Base-by-base conservation (phyloP, 345 rosid species). In the Gossypium turneri region DNA sequence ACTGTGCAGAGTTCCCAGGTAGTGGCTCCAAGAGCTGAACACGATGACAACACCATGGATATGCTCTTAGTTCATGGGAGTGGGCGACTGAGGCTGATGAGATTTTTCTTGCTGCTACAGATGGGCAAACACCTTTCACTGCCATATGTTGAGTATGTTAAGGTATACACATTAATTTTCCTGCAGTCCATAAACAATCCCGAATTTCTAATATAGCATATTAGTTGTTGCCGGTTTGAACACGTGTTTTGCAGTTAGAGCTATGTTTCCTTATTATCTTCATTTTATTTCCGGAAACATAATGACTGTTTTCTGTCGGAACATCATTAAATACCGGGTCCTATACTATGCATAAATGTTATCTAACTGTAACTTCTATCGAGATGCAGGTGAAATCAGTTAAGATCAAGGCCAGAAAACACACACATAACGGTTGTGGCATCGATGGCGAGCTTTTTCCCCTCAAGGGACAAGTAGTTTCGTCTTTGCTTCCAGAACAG, bases 1-100 rank as follows among this genome's bases (percentile, higher is more conserved):
- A 89, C 90, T 2, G 98, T 95, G 73, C 99, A 95, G 83, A 89
- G 98, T 80, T 90, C 98, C 62, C 98, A 95, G 81, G 94, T 95
- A n/a, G 98, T 85, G 59, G 99, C 99, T 72, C 99, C 99, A 22
- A 89, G 81, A 77, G 93, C 98, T 38, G 98, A 91, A 82, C 92
- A 86, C 57, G 97, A 93, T 77, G 98, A 95, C 79, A 86, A 82
- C 79, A 83, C 91, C 58, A 81, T 95, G 95, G 98, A 93, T 86
- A 79, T 95, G 89, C 34, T 95, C 73, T 81, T 95, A 82, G 98
- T 95, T 80, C 98, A 86, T 68, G 99, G 99, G 24, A 86, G 89
- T 79, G 99, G 99, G 76, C 82, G 98, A 70, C 82, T 90, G 74
- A 90, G 94, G 81, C 79, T 95, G 51, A 61, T 88, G 85, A 90